Conservation (phyloP, 768 basidiomycete species). For the Rhodosporidiobolus odoratus region DNA sequence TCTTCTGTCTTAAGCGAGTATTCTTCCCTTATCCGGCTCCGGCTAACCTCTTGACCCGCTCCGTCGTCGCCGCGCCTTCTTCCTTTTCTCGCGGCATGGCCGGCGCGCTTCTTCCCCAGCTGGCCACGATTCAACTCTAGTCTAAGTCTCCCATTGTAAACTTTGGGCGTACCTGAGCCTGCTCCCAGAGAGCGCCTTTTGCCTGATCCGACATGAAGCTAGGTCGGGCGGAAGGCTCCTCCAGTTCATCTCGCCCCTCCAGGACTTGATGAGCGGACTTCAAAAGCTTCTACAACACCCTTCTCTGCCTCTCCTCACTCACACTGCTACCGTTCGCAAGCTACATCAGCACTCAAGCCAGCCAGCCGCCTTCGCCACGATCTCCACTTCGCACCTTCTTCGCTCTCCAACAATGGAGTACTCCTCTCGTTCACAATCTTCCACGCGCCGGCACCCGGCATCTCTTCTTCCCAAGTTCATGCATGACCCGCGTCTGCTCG, state of each 20-base stretch:
- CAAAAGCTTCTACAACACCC: neutral
- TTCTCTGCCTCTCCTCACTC: neutral
- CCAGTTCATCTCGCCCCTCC: conserved; percentile 26
- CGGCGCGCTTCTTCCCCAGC: neutral
- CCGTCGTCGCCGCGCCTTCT: neutral
- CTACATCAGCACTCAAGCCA: neutral
- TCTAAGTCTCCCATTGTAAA: neutral
- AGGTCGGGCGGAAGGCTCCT: conserved; percentile 7
- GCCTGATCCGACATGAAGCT: conserved; percentile 19
- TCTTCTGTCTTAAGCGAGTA: neutral
- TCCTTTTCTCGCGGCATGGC: neutral
- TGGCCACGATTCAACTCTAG: neutral
- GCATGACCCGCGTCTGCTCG: conserved; percentile 75
- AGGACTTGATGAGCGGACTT: neutral
- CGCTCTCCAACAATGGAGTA: conserved; percentile 11
- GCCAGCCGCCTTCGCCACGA: neutral
- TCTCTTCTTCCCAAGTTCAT: conserved; percentile 70
- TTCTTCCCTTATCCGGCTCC: neutral
- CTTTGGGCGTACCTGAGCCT: neutral
- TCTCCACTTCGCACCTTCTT: conserved; percentile 8
- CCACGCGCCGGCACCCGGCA: conserved; percentile 54
- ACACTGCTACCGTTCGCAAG: neutral
- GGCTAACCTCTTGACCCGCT: neutral
- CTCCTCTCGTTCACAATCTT: conserved; percentile 24
- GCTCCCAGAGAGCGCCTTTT: conserved; percentile 25